phyloP scores from a whole-genome alignment of 176 grass and related monocot species.

The Musa acuminata region DNA sequence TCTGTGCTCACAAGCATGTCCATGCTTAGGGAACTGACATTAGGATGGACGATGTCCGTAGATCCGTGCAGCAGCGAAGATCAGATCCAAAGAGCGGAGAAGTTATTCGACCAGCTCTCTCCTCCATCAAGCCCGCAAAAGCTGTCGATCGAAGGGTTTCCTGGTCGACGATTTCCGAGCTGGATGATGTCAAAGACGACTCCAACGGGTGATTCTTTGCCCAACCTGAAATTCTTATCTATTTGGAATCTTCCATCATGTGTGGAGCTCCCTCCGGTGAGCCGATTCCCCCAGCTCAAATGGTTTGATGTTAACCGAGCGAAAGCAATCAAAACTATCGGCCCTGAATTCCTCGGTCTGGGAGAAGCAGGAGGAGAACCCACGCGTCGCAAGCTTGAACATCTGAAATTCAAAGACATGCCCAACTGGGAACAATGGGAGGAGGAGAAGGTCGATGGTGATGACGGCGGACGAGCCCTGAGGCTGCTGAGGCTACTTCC shows the following conservation, averaged over 20 bases:
- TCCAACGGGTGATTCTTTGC: no score
- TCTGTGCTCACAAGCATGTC: no score
- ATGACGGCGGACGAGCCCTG: not conserved
- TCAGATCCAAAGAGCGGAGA: no score
- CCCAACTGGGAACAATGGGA: constrained; percentile 54
- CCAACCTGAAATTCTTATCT: no score
- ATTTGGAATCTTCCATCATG: constrained; percentile 16
- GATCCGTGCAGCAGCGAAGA: no score
- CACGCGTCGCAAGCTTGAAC: constrained; percentile 56
- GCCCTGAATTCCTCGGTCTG: constrained; percentile 49
- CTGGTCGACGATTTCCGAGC: no score
- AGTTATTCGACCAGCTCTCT: no score
- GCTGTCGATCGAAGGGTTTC: no score
- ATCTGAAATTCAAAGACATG: constrained; percentile 55
- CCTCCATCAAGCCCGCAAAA: no score
- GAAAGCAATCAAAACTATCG: constrained; percentile 39
- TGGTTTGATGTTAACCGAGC: constrained; percentile 50
- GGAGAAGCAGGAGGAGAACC: constrained; percentile 11
- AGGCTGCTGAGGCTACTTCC: constrained; percentile 25
- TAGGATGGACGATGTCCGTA: no score
- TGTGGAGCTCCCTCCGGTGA: constrained; percentile 48
- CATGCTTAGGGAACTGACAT: no score
- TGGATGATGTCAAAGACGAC: no score
- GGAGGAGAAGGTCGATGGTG: constrained; percentile 18
- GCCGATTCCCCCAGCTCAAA: constrained; percentile 56